These are phyloP conservation scores for Funneliformis geosporum DNA, from an alignment of 192 early-diverging fungal species.

Conservation along the genomic window DNA sequence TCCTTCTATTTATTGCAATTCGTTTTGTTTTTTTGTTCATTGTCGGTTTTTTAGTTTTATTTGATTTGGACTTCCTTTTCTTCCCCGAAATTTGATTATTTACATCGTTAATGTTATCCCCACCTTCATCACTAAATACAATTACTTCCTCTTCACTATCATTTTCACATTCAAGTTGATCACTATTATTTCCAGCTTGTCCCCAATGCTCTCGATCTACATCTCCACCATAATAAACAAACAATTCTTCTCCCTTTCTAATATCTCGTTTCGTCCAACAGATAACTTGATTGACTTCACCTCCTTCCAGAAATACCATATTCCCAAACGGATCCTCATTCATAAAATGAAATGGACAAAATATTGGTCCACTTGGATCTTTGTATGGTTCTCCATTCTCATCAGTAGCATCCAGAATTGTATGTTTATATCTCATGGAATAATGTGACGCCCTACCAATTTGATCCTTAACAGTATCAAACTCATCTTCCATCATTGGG, in stretches of 20 bases:
- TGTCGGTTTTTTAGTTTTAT: neutral
- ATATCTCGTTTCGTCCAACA: constrained; percentile 75
- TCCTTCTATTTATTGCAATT: neutral
- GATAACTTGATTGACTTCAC: constrained; percentile 84
- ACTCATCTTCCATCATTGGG: constrained; percentile 95
- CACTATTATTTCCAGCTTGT: neutral
- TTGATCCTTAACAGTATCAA: constrained; percentile 82
- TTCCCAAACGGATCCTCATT: constrained; percentile 66
- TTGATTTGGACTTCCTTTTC: neutral
- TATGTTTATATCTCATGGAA: constrained; percentile 88
- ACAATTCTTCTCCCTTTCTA: constrained; percentile 75
- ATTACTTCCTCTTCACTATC: constrained; percentile 17
- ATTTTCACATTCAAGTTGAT: neutral
- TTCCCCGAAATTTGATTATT: neutral
- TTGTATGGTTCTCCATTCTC: constrained; percentile 73
- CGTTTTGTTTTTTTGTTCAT: neutral
- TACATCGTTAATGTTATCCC: neutral
- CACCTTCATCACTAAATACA: constrained; percentile 5
- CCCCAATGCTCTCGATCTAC: constrained; percentile 78
- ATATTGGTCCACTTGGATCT: constrained; percentile 58
- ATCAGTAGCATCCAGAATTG: constrained; percentile 89
- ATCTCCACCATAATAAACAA: constrained; percentile 85
- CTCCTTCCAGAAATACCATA: constrained; percentile 78
- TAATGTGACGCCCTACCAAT: constrained; percentile 81
- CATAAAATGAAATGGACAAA: constrained; percentile 93